Evolutionary conservation across 1,284 basidiomycete genomes (phyloP).

Genomic region (Apiotrichum laibachii): DNA sequence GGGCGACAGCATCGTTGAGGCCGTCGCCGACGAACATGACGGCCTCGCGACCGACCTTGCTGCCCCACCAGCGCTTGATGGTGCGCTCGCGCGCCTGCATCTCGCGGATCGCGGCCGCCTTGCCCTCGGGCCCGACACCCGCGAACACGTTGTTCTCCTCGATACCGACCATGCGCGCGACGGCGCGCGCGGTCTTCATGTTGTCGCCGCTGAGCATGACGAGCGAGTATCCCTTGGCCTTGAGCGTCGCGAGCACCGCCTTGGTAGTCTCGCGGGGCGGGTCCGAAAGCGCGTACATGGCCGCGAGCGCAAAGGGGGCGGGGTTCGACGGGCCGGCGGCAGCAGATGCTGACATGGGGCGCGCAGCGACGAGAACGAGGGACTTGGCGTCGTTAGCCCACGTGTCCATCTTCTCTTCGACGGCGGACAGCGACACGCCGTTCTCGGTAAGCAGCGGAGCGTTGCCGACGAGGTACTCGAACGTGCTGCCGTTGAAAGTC

Average conservation of each 20-base stretch:
- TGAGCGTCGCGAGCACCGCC: conserved; percentile 72
- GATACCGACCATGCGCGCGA: conserved; percentile 84
- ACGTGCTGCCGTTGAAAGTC: conserved; percentile 57
- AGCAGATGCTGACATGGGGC: conserved; percentile 55
- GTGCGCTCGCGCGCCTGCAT: conserved; percentile 12
- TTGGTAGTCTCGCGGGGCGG: conserved; percentile 75
- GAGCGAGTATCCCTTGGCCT: conserved; percentile 81
- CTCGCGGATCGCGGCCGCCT: conserved; percentile 55
- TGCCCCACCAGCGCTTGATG: conserved; percentile 34
- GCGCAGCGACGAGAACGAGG: conserved; percentile 75
- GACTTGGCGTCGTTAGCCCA: conserved; percentile 72
- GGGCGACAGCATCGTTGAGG: conserved; percentile 96
- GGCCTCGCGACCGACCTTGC: conserved; percentile 56
- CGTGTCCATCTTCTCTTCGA: conserved; percentile 59
- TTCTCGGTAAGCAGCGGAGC: conserved; percentile 23
- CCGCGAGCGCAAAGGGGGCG: conserved; percentile 8
- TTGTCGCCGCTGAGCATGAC: conserved; percentile 90
- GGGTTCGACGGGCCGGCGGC: conserved; percentile 51
- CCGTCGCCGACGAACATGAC: conserved; percentile 98
- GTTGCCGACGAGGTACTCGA: conserved; percentile 58
- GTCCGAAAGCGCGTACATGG: conserved; percentile 70
- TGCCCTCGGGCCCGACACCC: conserved; percentile 87
- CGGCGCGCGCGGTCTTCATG: conserved; percentile 72
- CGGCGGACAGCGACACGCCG: conserved; percentile 28
- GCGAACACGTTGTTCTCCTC: conserved; percentile 74